These are phyloP conservation scores for Hyphodiscus hymeniophilus DNA, from an alignment of 495 filamentous ascomycete genomes.

Conservation along the genomic window DNA sequence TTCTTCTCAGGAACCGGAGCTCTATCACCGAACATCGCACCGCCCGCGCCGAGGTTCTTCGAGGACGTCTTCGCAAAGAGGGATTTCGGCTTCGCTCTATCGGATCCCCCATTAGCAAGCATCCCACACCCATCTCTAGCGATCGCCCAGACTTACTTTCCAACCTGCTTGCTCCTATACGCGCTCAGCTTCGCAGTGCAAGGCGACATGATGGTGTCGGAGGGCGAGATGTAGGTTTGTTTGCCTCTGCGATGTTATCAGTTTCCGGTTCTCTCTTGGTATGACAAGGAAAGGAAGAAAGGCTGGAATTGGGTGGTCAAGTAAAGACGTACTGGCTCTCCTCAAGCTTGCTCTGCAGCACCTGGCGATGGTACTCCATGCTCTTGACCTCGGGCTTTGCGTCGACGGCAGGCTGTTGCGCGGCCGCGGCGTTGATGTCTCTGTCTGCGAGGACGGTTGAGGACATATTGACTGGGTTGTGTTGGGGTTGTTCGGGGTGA, in stretches of 20 bases:
- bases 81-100: conserved; percentile 52
- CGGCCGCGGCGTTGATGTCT: conserved; percentile 42
- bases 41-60: conserved; percentile 39
- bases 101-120: background rate
- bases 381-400: conserved; percentile 39
- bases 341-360: conserved; percentile 64
- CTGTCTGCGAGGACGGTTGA: conserved; percentile 45
- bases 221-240: conserved; percentile 78
- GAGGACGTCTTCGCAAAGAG: conserved; percentile 53
- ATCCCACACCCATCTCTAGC: background rate
- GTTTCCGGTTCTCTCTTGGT: conserved; percentile 1
- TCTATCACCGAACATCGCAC: conserved; percentile 19
- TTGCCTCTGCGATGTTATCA: conserved; percentile 31
- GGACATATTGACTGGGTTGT: conserved; percentile 16
- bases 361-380: conserved; percentile 76
- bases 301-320: background rate
- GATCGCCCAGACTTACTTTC: conserved; percentile 44
- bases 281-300: background rate
- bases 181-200: conserved; percentile 85
- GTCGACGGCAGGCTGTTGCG: conserved; percentile 8
- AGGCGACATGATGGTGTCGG: conserved; percentile 86
- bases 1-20: background rate
- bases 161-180: conserved; percentile 73
- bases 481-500: background rate
- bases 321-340: conserved; percentile 29